phyloP scores from a whole-genome alignment of 1,284 basidiomycete species.

The Bondarzewia mesenterica region DNA sequence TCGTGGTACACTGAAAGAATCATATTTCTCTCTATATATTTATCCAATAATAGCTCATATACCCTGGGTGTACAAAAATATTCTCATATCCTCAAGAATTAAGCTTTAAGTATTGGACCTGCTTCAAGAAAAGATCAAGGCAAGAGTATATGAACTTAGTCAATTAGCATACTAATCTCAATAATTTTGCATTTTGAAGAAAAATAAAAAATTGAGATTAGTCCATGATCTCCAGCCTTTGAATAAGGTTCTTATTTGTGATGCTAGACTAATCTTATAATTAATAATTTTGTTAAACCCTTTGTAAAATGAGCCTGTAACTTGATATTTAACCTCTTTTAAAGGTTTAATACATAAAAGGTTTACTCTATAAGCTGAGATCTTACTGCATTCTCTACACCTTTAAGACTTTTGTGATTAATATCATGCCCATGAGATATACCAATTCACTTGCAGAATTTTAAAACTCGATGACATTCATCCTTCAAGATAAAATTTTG shows the following conservation, averaged over 20 bases:
- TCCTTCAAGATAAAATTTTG: constrained; percentile 14
- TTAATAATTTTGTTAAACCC: constrained; percentile 25
- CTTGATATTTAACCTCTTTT: constrained; percentile 19
- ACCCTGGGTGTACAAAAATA: constrained; percentile 27
- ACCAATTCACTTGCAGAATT: constrained; percentile 1
- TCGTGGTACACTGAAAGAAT: constrained; percentile 23
- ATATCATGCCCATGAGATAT: no score
- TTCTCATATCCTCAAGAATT: constrained; percentile 31
- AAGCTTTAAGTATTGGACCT: constrained; percentile 24
- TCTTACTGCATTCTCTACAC: constrained; percentile 7
- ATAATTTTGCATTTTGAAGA: constrained; percentile 25
- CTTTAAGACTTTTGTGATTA: constrained; percentile 5
- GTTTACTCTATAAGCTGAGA: not conserved
- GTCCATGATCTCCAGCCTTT: constrained; percentile 25
- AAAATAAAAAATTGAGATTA: constrained; percentile 19
- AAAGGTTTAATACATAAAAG: constrained; percentile 18
- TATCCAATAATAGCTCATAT: constrained; percentile 26
- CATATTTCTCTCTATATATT: constrained; percentile 28
- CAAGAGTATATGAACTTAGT: constrained; percentile 23
- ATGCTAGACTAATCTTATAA: constrained; percentile 20
- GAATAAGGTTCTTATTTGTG: constrained; percentile 23
- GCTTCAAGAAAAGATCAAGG: constrained; percentile 16
- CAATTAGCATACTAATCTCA: constrained; percentile 21
- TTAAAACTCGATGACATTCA: constrained; percentile 1
- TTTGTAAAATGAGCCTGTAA: constrained; percentile 22